Conservation (phyloP, 73 alveolate genomes). For the Uronychia setigera region DNA sequence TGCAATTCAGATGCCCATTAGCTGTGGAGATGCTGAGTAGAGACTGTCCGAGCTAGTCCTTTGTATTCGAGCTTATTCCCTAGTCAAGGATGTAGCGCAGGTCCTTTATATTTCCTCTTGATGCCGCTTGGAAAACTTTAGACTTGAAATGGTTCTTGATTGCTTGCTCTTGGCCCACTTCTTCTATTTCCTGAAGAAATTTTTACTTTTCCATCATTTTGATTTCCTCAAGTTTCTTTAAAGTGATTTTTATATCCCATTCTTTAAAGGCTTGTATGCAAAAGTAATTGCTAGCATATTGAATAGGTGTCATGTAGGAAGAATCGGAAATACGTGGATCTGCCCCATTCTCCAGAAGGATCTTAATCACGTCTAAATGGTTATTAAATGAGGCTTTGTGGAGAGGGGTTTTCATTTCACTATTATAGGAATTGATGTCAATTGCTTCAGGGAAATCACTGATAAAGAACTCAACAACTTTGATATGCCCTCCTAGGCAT, state of each 20-base stretch:
- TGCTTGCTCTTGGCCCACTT: background rate
- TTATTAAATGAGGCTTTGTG: background rate
- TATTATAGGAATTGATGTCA: background rate
- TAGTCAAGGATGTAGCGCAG: background rate
- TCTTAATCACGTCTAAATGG: background rate
- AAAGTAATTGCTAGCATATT: background rate
- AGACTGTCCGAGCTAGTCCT: background rate
- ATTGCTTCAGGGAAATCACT: background rate
- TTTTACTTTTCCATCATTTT: too few relatives aligned
- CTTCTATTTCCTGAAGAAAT: background rate
- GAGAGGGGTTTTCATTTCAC: background rate
- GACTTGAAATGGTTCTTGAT: background rate
- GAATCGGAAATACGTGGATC: background rate
- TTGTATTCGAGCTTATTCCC: background rate
- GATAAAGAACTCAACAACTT: background rate
- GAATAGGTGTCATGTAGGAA: background rate
- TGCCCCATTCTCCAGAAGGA: background rate
- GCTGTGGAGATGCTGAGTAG: background rate
- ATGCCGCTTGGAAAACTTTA: background rate
- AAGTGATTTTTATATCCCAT: background rate
- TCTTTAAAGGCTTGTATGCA: background rate
- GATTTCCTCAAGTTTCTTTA: background rate
- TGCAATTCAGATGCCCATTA: background rate
- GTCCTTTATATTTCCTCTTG: background rate
- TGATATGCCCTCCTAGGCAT: background rate